phyloP scores from a whole-genome alignment of 768 basidiomycete species.

The Trametes cingulata region DNA sequence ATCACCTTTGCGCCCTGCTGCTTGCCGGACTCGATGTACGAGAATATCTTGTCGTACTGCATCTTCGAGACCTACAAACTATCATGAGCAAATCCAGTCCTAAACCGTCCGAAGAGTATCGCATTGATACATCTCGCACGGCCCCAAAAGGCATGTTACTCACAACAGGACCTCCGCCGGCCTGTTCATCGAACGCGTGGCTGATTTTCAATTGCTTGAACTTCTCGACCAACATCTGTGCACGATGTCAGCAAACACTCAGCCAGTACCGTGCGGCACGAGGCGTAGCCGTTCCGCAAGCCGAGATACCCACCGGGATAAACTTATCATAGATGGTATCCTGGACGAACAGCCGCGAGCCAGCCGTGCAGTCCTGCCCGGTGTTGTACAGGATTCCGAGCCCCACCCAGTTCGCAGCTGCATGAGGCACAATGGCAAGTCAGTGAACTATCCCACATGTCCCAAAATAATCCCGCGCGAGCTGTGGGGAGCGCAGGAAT shows the following conservation, averaged over 20 bases:
- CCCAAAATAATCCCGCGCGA: neutral
- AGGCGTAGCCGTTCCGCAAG: neutral
- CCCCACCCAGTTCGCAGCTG: conserved; percentile 81
- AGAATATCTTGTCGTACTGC: conserved; percentile 86
- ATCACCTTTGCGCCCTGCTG: conserved; percentile 76
- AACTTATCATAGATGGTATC: conserved; percentile 87
- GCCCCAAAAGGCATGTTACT: conserved; percentile 23
- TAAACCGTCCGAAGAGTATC: neutral
- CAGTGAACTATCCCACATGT: neutral
- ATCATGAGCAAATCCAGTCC: neutral
- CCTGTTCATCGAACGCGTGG: conserved; percentile 75
- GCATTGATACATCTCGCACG: neutral
- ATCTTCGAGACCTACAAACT: conserved; percentile 66
- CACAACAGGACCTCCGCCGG: conserved; percentile 84
- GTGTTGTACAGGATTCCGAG: conserved; percentile 87
- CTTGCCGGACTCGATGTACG: conserved; percentile 86
- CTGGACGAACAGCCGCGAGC: conserved; percentile 88
- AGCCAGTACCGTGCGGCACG: neutral
- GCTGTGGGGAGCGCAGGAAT: neutral
- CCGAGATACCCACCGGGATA: conserved; percentile 37
- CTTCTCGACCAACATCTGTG: conserved; percentile 56
- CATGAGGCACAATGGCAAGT: neutral
- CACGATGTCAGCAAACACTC: neutral
- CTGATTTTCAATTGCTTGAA: conserved; percentile 73
- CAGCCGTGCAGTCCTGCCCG: conserved; percentile 93